phyloP scores from a whole-genome alignment of 2,329 filamentous ascomycete species.

The Xylariaceae sp. region DNA sequence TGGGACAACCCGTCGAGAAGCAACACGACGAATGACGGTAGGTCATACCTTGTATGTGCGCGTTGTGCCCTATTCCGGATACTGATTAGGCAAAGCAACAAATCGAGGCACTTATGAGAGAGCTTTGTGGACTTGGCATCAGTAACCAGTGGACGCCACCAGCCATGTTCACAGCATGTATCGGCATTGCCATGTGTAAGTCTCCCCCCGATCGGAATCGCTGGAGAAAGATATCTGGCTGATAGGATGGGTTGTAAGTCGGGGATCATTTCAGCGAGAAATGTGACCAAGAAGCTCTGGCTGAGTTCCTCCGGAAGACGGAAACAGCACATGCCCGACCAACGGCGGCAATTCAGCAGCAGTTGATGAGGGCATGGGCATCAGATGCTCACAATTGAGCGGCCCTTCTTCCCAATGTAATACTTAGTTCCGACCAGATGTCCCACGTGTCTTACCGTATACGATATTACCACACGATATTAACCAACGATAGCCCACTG shows the following conservation, averaged over 20 bases:
- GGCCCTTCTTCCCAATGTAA: neutral
- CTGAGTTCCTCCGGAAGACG: constrained; percentile 42
- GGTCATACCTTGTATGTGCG: constrained; percentile 17
- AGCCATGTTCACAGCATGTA: constrained; percentile 50
- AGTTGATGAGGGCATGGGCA: constrained; percentile 46
- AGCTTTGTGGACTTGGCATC: constrained; percentile 53
- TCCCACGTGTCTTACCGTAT: too few species aligned
- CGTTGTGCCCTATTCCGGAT: neutral
- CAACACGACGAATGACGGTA: constrained; percentile 37
- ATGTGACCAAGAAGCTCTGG: constrained; percentile 42
- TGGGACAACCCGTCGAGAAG: constrained; percentile 35
- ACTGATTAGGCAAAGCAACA: constrained; percentile 33
- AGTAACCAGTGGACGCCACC: constrained; percentile 52
- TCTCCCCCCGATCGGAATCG: neutral
- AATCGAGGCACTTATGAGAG: constrained; percentile 43
- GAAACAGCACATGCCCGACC: constrained; percentile 49
- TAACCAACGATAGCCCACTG: too few species aligned
- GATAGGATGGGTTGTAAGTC: constrained; percentile 24
- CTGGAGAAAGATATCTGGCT: neutral
- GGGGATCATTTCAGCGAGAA: constrained; percentile 45
- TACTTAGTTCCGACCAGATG: neutral
- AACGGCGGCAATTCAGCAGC: constrained; percentile 42
- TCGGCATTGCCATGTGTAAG: constrained; percentile 49
- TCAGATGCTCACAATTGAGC: constrained; percentile 28
- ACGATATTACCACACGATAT: too few species aligned